Base-by-base conservation (phyloP, 2,329 filamentous ascomycete species). In the Cyphellophora attinorum region DNA sequence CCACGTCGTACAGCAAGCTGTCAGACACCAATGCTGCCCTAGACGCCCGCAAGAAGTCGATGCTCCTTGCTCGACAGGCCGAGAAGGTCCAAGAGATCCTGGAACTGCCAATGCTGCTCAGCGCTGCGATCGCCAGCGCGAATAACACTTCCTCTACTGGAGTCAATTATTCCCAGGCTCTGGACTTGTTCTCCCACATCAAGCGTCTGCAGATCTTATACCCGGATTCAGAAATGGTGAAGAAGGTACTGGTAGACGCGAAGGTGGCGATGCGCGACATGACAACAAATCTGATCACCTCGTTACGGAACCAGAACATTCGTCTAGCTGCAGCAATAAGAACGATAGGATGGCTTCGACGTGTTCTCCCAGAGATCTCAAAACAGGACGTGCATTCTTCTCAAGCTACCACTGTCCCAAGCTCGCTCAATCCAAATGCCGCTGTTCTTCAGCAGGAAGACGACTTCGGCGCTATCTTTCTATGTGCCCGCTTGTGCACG, bases 171-270 rank as follows among this genome's bases (percentile, higher is more conserved):
- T 80, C 86, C 2, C 84, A 85, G 0, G 88, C 88, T 0, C 68
- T 98, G 19, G 91, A 98, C 57, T 70, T 98, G 2, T 82, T 93
- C 53, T 81, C 84, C n/a, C 91, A 96, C 55, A 91, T 95, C 53
- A 84, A 85, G 48, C 76, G 91, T 5, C 68, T 98, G 5, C 78
- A 86, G 41, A 76, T 78, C 0, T 66, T 96, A 17, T 93, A 95
- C 54, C 82, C 88, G 0, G 68, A 79, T 34, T 94, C 86, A 0
- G 65, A 73, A 1, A 65, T 96, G 28, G 72, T 96, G 16, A 68
- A 68, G 12, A 79, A 81, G 15, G 79, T 96, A 13, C 70, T 78
- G 6, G 55, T 62, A 2, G 85, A 95, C 55, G 84, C 89, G 6
- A 85, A 94, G 49, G 76, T 77, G 34, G 84, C 85, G 23, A 93